Evolutionary conservation across 768 basidiomycete genomes (phyloP), one percentile per base, ranked within the genome.

Genomic region (Austroboletus eburneus): DNA sequence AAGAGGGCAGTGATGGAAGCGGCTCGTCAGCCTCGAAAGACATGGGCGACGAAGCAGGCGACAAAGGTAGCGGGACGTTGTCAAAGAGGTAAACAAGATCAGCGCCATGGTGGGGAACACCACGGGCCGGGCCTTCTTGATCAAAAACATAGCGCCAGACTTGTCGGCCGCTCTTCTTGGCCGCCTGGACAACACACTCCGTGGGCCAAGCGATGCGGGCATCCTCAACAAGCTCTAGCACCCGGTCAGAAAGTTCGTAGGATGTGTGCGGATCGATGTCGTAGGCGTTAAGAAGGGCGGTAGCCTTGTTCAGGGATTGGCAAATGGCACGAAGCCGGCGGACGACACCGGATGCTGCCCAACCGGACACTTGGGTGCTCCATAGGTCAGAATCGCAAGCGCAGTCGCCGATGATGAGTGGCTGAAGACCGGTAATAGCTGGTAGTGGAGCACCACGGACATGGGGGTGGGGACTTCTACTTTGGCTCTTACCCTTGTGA

Each of bases 131-230:
- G 1, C 83, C 78, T 56, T 87, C 87, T 67, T 90, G 87, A 64
- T 90, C 87, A 59, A 90, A 90, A 16, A 87, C 79, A 55, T 86
- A 90, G 47, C 87, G 75, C 81, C 81, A 90, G 5, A 87, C 85
- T n/a, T 76, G 76, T 33, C 69, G 70, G 1, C 80, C 83, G 13
- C 74, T 73, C 16, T 64, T 69, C 44, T 72, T 72, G 2, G 78
- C 74, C 43, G 72, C 73, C 42, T 74, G 68, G 3, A 75, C 77
- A 29, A 83, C 67, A 50, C 81, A 78, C 21, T 90, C 81, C 1
- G 81, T 84, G 9, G 85, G 85, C 85, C 85, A 90, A 13, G 84
- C 83, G 27, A 89, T 72, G 21, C 83, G 78, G 10, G 84, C 75
- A 50, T 90, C 87, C 53, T 83, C 81, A 36, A 90, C 77, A 25